Percentiles rank a stretch among this genome's conserved stretches.
These are phyloP conservation scores for Epichloe festucae DNA, from an alignment of 2,329 filamentous ascomycete genomes.

Conservation along the genomic window DNA sequence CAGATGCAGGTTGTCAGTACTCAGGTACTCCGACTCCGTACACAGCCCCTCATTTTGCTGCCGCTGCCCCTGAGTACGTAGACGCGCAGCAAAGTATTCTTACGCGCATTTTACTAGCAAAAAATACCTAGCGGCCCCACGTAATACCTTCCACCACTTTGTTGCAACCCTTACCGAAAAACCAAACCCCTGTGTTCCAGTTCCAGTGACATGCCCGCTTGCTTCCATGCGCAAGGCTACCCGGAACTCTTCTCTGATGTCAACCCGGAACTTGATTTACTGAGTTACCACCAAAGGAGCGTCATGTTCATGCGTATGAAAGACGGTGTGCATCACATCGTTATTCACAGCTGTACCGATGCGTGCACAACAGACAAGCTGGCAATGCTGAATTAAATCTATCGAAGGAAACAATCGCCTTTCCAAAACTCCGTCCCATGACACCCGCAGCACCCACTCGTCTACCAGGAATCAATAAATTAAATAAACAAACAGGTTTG, in stretches of 20 bases:
- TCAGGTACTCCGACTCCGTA: accelerated
- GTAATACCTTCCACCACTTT: no score
- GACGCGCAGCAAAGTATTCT: no score
- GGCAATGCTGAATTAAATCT: background rate
- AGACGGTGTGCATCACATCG: background rate
- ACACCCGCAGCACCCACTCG: background rate
- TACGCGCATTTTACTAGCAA: no score
- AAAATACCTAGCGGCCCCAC: no score
- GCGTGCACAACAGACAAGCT: background rate
- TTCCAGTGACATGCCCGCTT: background rate
- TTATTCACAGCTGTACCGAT: no score
- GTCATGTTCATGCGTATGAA: no score
- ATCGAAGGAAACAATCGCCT: background rate
- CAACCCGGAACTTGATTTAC: no score
- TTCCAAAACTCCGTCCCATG: background rate
- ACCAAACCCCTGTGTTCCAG: background rate
- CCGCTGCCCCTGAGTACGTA: no score
- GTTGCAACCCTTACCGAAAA: no score
- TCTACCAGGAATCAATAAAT: background rate
- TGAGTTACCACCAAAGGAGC: no score
- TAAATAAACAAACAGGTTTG: background rate
- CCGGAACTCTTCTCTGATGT: background rate
- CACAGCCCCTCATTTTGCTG: no score
- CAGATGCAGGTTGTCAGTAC: no score
- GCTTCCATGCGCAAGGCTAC: background rate